phyloP scores from a whole-genome alignment of 2,329 filamentous ascomycete genomes.

The Leptographium lundbergii region DNA sequence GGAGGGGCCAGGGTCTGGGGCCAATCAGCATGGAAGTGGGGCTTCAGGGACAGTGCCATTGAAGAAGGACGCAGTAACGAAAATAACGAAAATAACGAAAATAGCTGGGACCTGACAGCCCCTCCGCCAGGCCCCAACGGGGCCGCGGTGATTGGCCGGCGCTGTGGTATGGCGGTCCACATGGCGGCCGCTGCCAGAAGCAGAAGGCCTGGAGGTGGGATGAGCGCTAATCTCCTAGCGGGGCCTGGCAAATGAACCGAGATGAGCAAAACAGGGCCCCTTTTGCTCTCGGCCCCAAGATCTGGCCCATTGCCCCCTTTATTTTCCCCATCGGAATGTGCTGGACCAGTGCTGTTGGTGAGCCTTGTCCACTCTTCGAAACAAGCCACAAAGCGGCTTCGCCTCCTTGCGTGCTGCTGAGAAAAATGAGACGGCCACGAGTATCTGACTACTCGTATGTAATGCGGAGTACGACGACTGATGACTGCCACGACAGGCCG shows the following conservation, averaged over 20 bases:
- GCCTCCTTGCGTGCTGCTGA: neutral
- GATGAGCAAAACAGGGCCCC: conserved; percentile 10
- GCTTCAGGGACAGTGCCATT: no score
- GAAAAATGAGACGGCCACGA: no score
- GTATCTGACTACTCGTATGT: no score
- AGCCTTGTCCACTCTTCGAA: no score
- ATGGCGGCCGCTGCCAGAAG: conserved; percentile 3
- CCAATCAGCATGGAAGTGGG: neutral
- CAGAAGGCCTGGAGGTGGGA: conserved; percentile 1
- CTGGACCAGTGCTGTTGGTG: neutral
- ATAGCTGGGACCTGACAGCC: neutral
- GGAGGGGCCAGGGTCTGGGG: neutral
- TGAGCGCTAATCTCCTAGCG: conserved; percentile 11
- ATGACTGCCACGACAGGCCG: no score
- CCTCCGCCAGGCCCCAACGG: no score
- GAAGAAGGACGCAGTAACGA: neutral
- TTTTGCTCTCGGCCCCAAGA: neutral
- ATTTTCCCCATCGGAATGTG: neutral
- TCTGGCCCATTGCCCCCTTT: neutral
- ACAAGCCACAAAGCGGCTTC: no score
- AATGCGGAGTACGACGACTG: no score
- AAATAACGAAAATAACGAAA: conserved; percentile 1
- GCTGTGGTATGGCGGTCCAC: neutral
- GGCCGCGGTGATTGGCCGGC: neutral
- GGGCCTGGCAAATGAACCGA: conserved; percentile 9